Evolutionary conservation across 345 rosid genomes (phyloP).

Genomic region (Theobroma cacao): DNA sequence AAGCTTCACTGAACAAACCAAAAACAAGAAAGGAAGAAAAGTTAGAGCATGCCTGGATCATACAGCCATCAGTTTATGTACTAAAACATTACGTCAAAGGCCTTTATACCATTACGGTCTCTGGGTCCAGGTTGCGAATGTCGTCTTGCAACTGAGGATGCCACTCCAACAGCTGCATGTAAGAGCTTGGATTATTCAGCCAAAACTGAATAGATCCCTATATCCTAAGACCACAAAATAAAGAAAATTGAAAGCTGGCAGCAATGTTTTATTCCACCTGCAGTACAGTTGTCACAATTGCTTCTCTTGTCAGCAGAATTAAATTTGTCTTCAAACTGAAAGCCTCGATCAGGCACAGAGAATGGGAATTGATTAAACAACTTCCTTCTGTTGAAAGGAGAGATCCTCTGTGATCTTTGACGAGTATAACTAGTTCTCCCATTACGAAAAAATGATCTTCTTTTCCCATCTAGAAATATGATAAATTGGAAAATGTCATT

Average conservation of each 20-base stretch:
- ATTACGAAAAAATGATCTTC: slow-evolving; percentile 11
- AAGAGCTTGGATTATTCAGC: slow-evolving; percentile 14
- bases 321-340: slow-evolving; percentile 8
- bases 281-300: slow-evolving; percentile 11
- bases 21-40: neutral
- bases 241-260: neutral
- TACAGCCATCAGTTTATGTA: neutral
- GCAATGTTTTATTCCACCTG: slow-evolving; percentile 4
- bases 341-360: slow-evolving; percentile 7
- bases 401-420: slow-evolving; percentile 33
- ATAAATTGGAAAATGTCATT: slow-evolving; percentile 8
- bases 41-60: slow-evolving; percentile 6
- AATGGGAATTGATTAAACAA: slow-evolving; percentile 21
- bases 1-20: slow-evolving; percentile 27
- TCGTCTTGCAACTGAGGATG: slow-evolving; percentile 23
- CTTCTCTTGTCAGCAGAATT: slow-evolving; percentile 22
- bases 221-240: slow-evolving; percentile 4
- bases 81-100: neutral
- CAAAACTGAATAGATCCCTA: slow-evolving; percentile 13
- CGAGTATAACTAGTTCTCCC: slow-evolving; percentile 17
- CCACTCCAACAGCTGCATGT: slow-evolving; percentile 20
- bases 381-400: slow-evolving; percentile 39
- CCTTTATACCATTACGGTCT: slow-evolving; percentile 27
- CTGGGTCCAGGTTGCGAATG: slow-evolving; percentile 4
- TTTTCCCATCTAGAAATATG: slow-evolving; percentile 30